Percentiles rank a stretch among this genome's conserved stretches.
phyloP scores from a whole-genome alignment of 305 asterid genomes.

The Stenogyne calaminthoides region DNA sequence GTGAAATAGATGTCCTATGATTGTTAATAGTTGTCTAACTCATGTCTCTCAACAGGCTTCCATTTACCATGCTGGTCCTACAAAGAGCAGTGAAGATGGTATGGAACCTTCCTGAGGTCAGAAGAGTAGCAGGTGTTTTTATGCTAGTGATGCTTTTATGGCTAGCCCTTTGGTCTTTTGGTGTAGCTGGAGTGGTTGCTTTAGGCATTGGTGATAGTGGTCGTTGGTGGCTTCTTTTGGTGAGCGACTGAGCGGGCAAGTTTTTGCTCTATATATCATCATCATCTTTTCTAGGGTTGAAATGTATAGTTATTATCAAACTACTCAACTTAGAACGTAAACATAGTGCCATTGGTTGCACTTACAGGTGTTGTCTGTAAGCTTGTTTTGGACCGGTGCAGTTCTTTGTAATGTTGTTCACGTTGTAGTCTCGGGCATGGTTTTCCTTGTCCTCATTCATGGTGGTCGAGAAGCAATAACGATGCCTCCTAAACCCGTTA shows the following conservation, averaged over 20 bases:
- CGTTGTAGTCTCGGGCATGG: conserved; percentile 95
- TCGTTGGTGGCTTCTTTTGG: conserved; percentile 99
- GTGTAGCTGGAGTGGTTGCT: conserved; percentile 95
- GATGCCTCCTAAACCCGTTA: conserved; percentile 85
- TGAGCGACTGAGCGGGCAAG: conserved; percentile 99
- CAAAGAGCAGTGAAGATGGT: conserved; percentile 89
- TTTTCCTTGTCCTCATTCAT: conserved; percentile 83
- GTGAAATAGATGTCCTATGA: not conserved
- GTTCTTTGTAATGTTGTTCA: conserved; percentile 89
- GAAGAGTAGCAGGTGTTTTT: conserved; percentile 68
- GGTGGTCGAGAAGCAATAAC: conserved; percentile 79
- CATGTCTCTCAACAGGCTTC: conserved; percentile 61
- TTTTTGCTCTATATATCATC: conserved; percentile 58
- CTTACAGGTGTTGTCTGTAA: conserved; percentile 77
- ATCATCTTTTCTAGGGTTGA: too few species aligned
- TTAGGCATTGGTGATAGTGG: conserved; percentile 79
- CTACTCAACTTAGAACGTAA: conserved; percentile 19
- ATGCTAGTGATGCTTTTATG: conserved; percentile 88
- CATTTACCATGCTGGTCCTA: conserved; percentile 95
- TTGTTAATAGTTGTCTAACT: conserved; percentile 17
- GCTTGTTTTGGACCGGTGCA: conserved; percentile 99
- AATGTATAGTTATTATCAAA: too few species aligned
- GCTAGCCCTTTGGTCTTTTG: conserved; percentile 94
- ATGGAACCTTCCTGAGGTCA: conserved; percentile 80
- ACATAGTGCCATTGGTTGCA: conserved; percentile 26